Base-by-base conservation (phyloP, 371 early-diverging fungal genomes). In the Mortierella sp. region DNA sequence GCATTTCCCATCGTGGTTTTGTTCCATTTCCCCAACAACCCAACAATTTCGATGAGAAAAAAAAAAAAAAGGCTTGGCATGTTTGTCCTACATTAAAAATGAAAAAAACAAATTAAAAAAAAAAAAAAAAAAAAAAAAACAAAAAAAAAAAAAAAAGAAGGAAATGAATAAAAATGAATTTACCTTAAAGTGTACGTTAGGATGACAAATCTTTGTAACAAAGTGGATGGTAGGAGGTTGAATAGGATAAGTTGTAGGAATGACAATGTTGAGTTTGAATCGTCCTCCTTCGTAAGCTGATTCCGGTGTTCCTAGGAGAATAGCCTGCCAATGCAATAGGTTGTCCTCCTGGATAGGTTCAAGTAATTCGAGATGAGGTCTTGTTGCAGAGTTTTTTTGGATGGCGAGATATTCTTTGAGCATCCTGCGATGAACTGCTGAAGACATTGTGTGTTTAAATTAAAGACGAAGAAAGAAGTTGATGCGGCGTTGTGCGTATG, bases 311-410 rank as follows among this genome's bases (percentile, higher is more conserved):
- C 98, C 97, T 3, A 86, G 86, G 49, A 99, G 75, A 56, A 91
- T 86, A 5, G 97, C 99, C 43, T 86, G 86, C 99, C 99, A 99
- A 28, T 85, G 83, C 40, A 94, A 86, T 31, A 99, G 84, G 74
- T 96, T 88, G 47, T 94, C 93, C 80, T 96, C 96, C 40, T 86
- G 81, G 31, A 86, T 69, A 23, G 94, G 95, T 43, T 85, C 73
- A 6, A 94, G 84, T 35, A 86, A 77, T 51, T 85, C 78, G 32
- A 94, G 87, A 78, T 90, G 89, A 23, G 90, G 87, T 59, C 87
- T 83, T 17, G 83, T 67, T 15, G 73, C 72, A 13, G 85, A 75
- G 66, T 90, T 89, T 66, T 84, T 84, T 61, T 87, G 88, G 64
- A 84, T 86, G 66, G 89, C 90, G 43, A 85, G 85, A 26, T 89